A percentile compares a stretch with the other conserved stretches of the same genome.
These are phyloP conservation scores for barley (Hordeum vulgare) DNA, from an alignment of 176 grass and related monocot genomes.

Conservation along the genomic window DNA sequence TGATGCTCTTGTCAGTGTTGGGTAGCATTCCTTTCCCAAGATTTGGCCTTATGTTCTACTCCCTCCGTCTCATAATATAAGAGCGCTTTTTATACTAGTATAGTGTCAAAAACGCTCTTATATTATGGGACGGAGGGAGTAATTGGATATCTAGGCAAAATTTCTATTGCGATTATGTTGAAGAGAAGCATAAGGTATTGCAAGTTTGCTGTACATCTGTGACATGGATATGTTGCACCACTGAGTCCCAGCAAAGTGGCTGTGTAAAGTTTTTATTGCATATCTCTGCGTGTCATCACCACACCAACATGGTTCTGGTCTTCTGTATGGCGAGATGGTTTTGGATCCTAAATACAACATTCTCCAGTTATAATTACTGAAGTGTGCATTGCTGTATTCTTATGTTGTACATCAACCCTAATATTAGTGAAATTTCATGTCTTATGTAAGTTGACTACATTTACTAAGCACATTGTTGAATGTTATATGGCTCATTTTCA, in stretches of 20 bases:
- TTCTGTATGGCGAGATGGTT: background rate
- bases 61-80: too few species aligned
- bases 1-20: background rate
- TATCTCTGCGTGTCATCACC: background rate
- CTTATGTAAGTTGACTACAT: background rate
- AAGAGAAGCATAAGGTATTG: background rate
- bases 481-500: slow-evolving; percentile 12
- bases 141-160: background rate
- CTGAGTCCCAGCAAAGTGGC: background rate
- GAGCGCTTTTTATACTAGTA: too few species aligned
- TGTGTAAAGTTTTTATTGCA: background rate
- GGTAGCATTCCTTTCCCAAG: background rate
- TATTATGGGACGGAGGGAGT: too few species aligned
- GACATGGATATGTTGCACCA: background rate
- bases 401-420: background rate
- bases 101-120: too few species aligned
- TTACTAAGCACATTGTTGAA: slow-evolving; percentile 1
- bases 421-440: background rate
- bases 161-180: background rate
- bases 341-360: background rate
- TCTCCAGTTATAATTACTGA: background rate
- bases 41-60: background rate
- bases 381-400: background rate
- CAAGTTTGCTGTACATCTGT: background rate
- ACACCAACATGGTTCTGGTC: background rate